phyloP scores from a whole-genome alignment of 2,329 filamentous ascomycete genomes.

The Colletotrichum sojae region DNA sequence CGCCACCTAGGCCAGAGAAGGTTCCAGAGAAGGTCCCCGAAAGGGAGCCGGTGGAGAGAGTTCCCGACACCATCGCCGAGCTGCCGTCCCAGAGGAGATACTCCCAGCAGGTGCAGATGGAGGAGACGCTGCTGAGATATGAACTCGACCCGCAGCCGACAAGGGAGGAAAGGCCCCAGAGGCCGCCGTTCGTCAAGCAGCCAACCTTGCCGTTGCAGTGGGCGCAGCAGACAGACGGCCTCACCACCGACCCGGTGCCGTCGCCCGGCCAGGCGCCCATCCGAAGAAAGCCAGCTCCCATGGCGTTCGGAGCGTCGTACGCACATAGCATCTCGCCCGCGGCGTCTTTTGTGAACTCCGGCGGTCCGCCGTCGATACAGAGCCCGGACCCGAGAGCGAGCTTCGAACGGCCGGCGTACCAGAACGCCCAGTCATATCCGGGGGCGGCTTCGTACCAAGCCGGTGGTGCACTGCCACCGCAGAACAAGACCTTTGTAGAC shows the following conservation, averaged over 20 bases:
- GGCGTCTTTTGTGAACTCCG: conserved; percentile 13
- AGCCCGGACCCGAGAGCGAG: conserved; percentile 5
- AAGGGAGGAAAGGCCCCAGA: conserved; percentile 7
- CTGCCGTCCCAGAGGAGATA: conserved; percentile 33
- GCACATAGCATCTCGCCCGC: conserved; percentile 22
- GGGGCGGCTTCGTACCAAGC: conserved; percentile 14
- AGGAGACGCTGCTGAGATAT: conserved; percentile 22
- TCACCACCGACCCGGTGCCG: conserved; percentile 17
- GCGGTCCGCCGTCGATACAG: conserved; percentile 13
- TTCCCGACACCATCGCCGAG: conserved; percentile 22
- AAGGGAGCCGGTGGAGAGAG: conserved; percentile 12
- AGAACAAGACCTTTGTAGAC: background rate
- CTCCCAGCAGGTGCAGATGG: conserved; percentile 24
- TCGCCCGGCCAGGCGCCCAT: conserved; percentile 35
- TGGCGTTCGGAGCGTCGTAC: conserved; percentile 26
- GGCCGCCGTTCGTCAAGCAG: conserved; percentile 16
- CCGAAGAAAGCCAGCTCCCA: conserved; percentile 33
- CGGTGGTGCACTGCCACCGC: background rate
- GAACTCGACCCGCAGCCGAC: conserved; percentile 30
- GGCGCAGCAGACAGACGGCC: conserved; percentile 15
- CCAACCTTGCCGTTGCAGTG: conserved; percentile 27
- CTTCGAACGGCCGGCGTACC: conserved; percentile 27
- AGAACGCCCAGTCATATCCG: conserved; percentile 17
- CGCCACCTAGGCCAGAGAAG: conserved; percentile 27
- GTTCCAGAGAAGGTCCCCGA: conserved; percentile 14